These are phyloP conservation scores for Podila horticola DNA, from an alignment of 192 early-diverging fungal genomes.

Conservation along the genomic window DNA sequence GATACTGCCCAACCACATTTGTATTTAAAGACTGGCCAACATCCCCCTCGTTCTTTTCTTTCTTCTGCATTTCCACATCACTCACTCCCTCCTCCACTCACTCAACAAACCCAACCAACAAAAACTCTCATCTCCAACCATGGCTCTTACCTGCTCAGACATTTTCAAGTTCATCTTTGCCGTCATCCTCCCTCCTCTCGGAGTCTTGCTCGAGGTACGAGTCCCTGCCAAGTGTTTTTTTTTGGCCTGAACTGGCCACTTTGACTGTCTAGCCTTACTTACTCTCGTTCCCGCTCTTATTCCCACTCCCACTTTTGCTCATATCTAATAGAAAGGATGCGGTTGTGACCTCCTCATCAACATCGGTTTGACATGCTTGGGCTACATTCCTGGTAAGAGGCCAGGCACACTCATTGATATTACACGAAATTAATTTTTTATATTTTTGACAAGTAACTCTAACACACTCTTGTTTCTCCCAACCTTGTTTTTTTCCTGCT, in stretches of 20 bases:
- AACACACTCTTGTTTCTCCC: background rate
- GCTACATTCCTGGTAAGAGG: conserved; percentile 70
- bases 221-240: background rate
- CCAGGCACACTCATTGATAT: background rate
- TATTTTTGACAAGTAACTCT: background rate
- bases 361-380: conserved; percentile 74
- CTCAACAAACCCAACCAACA: background rate
- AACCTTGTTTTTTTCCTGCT: background rate
- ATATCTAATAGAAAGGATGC: conserved; percentile 53
- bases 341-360: conserved; percentile 71
- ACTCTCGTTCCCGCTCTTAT: background rate
- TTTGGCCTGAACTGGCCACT: background rate
- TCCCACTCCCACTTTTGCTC: conserved; percentile 48
- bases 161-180: conserved; percentile 60
- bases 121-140: conserved; percentile 15
- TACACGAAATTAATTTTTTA: background rate
- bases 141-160: conserved; percentile 63
- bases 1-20: too few relatives aligned
- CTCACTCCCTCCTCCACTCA: background rate
- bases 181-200: conserved; percentile 51
- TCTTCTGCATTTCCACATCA: background rate
- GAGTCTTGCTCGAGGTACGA: conserved; percentile 41
- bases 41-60: background rate
- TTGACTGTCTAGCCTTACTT: too few relatives aligned
- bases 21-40: background rate